Conservation (phyloP, 345 rosid species). For the Erodium maritimum region DNA sequence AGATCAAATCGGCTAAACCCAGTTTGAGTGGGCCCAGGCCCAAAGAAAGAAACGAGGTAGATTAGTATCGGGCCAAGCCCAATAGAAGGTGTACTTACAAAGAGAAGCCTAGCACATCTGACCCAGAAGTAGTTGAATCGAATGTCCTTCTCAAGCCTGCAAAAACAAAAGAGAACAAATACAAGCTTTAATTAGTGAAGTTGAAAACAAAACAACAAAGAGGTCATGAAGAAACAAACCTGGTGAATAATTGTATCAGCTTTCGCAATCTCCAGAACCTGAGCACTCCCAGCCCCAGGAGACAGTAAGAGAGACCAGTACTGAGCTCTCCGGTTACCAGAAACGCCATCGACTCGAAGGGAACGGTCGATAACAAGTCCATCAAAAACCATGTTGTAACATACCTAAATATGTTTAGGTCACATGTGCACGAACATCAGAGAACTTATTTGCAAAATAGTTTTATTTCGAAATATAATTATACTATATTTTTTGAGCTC, state of each 20-base stretch:
- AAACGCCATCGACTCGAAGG: slow-evolving; percentile 57
- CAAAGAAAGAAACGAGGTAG: too few species aligned
- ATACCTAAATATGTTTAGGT: slow-evolving; percentile 29
- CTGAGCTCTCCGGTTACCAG: slow-evolving; percentile 45
- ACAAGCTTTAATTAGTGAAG: too few species aligned
- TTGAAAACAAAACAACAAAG: not conserved
- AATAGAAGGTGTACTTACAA: slow-evolving; percentile 26
- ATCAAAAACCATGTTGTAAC: slow-evolving; percentile 80
- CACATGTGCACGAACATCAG: too few species aligned
- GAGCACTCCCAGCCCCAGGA: slow-evolving; percentile 57
- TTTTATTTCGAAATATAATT: too few species aligned
- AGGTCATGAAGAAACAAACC: slow-evolving; percentile 29
- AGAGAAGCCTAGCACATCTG: slow-evolving; percentile 57
- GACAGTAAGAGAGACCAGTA: slow-evolving; percentile 33
- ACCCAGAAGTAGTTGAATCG: slow-evolving; percentile 75
- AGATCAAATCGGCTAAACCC: too few species aligned
- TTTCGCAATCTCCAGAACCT: slow-evolving; percentile 82
- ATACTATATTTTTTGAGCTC: too few species aligned
- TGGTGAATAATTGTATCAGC: slow-evolving; percentile 69
- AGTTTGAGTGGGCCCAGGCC: too few species aligned
- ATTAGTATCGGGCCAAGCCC: too few species aligned
- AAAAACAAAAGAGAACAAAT: not conserved
- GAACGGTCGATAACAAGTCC: slow-evolving; percentile 91
- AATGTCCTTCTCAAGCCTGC: slow-evolving; percentile 88
- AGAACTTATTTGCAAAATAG: too few species aligned